Evolutionary conservation across 2,329 filamentous ascomycete genomes (phyloP).

Genomic region (Fusarium subtropicale): DNA sequence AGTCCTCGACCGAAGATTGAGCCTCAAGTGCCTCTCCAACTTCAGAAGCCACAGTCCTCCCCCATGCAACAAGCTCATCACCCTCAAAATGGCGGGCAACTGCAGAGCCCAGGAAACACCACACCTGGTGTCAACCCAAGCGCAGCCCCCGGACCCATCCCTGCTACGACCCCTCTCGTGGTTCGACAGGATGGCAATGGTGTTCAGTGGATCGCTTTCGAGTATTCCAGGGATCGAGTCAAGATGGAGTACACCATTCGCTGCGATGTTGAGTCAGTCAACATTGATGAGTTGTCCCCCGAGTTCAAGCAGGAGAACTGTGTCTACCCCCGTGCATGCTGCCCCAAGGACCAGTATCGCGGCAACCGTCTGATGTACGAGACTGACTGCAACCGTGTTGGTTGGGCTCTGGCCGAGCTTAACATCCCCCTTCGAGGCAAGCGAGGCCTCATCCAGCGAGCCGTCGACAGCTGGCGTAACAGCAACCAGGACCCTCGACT

Average conservation of each 20-base stretch:
- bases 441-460: conserved; percentile 93
- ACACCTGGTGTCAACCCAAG: conserved; percentile 79
- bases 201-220: conserved; percentile 98
- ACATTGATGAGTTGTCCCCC: conserved; percentile 82
- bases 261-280: conserved; percentile 96
- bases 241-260: conserved; percentile 99
- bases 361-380: conserved; percentile 97
- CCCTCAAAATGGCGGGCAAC: conserved; percentile 53
- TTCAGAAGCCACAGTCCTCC: conserved; percentile 66
- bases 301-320: conserved; percentile 99
- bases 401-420: conserved; percentile 95
- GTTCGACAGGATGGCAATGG: conserved; percentile 96
- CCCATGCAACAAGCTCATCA: conserved; percentile 56
- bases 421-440: conserved; percentile 93
- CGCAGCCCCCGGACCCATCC: conserved; percentile 94
- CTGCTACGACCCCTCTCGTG: conserved; percentile 93
- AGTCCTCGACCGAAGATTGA: conserved; percentile 74
- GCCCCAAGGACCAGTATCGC: conserved; percentile 93
- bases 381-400: conserved; percentile 99
- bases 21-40: conserved; percentile 69
- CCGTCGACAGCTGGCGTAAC: conserved; percentile 98
- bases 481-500: conserved; percentile 96
- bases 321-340: conserved; percentile 95
- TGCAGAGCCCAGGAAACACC: conserved; percentile 54
- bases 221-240: conserved; percentile 95